Conservation (phyloP, 257 asterid genomes). For the Solanum pennellii region DNA sequence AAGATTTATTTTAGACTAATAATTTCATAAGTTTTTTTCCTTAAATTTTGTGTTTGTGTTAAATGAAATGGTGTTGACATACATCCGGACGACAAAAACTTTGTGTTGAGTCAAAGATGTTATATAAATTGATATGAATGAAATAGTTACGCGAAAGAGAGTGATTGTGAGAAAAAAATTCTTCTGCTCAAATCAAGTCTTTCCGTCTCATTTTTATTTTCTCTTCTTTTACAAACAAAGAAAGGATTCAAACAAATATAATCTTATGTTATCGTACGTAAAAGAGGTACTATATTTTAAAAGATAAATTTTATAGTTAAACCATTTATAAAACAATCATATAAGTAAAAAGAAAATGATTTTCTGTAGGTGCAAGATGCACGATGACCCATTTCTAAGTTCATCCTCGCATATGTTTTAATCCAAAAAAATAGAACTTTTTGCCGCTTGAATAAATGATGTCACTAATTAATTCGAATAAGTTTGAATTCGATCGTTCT, state of each 20-base stretch:
- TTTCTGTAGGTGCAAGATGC: background rate
- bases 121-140: background rate
- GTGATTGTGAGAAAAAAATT: background rate
- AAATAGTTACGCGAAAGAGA: background rate
- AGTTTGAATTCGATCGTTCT: background rate
- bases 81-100: rapidly evolving
- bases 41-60: background rate
- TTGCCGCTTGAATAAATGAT: background rate
- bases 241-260: background rate
- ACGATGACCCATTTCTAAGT: background rate
- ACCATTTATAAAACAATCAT: background rate
- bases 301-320: background rate
- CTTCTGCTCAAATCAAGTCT: background rate
- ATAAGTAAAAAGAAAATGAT: background rate
- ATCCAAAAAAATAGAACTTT: background rate
- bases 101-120: background rate
- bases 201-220: background rate
- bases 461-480: background rate
- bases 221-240: background rate
- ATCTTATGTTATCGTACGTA: background rate
- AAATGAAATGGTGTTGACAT: background rate
- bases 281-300: background rate
- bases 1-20: background rate
- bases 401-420: background rate
- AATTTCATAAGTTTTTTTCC: background rate